Evolutionary conservation across 495 filamentous ascomycete species (phyloP).

Genomic region (Schizothecium vesticola): DNA sequence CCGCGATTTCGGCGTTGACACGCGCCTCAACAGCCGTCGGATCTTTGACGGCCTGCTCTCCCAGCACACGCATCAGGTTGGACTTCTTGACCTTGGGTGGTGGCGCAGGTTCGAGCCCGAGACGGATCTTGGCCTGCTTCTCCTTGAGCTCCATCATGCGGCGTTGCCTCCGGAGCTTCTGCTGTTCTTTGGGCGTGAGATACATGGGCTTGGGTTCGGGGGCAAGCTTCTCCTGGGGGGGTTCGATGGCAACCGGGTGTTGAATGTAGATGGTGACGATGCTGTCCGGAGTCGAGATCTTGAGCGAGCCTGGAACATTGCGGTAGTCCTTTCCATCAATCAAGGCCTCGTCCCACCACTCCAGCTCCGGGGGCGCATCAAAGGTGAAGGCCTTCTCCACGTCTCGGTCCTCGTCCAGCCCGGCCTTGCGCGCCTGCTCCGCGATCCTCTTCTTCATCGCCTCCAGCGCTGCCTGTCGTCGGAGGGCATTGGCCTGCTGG

Average conservation of each 20-base stretch:
- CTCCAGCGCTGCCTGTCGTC: conserved; percentile 82
- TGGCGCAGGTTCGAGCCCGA: conserved; percentile 83
- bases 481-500: conserved; percentile 79
- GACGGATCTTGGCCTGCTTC: conserved; percentile 87
- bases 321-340: conserved; percentile 69
- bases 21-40: conserved; percentile 94
- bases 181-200: conserved; percentile 83
- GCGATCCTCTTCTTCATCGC: conserved; percentile 92
- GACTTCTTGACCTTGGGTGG: conserved; percentile 92
- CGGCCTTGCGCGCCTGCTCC: conserved; percentile 72
- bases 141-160: conserved; percentile 91
- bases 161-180: conserved; percentile 83
- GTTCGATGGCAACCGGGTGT: conserved; percentile 86
- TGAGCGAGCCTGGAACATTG: conserved; percentile 59
- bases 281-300: conserved; percentile 70
- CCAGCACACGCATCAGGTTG: conserved; percentile 96
- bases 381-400: conserved; percentile 84
- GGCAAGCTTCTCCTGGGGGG: conserved; percentile 78
- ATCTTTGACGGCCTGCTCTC: conserved; percentile 94
- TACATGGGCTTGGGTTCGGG: conserved; percentile 85
- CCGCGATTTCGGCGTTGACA: conserved; percentile 84
- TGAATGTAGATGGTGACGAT: conserved; percentile 88
- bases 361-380: conserved; percentile 78
- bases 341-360: conserved; percentile 97
- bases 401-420: conserved; percentile 85